Percentiles rank a stretch among this genome's conserved stretches.
Evolutionary conservation across 495 filamentous ascomycete species (phyloP).

Genomic region (Mycothermus thermophilus): DNA sequence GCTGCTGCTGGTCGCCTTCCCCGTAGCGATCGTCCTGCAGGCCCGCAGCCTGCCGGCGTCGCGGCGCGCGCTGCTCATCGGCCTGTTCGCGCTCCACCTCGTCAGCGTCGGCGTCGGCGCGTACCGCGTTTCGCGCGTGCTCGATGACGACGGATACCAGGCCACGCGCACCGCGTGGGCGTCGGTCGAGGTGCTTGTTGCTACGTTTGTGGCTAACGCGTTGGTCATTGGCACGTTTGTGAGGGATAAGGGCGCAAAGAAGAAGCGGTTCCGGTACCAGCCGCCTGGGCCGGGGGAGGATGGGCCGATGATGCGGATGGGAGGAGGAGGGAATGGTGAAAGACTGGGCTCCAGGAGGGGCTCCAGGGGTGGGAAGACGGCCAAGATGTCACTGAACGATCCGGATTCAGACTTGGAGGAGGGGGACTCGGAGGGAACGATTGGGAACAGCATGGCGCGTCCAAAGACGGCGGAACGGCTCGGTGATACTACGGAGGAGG

Average conservation of each 20-base stretch:
- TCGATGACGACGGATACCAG: conserved; percentile 47
- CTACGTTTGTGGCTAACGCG: conserved; percentile 60
- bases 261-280: conserved; percentile 49
- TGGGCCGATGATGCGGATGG: no score
- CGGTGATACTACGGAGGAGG: not conserved
- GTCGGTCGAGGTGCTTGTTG: conserved; percentile 60
- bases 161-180: conserved; percentile 62
- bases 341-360: not conserved
- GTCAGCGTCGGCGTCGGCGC: conserved; percentile 55
- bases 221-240: conserved; percentile 71
- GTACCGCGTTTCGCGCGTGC: conserved; percentile 60
- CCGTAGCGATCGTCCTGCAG: conserved; percentile 67
- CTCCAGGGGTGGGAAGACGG: not conserved
- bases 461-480: no score
- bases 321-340: conserved; percentile 20
- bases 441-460: not conserved
- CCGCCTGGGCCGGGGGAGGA: conserved; percentile 13
- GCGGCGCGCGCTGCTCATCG: conserved; percentile 44
- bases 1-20: conserved; percentile 71
- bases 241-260: conserved; percentile 63
- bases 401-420: not conserved
- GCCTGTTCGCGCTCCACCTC: conserved; percentile 66
- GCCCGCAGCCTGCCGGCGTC: no score
- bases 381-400: conserved; percentile 5
- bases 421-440: not conserved